Conservation (phyloP, 1,284 basidiomycete species). For the Puccinia novopanici region DNA sequence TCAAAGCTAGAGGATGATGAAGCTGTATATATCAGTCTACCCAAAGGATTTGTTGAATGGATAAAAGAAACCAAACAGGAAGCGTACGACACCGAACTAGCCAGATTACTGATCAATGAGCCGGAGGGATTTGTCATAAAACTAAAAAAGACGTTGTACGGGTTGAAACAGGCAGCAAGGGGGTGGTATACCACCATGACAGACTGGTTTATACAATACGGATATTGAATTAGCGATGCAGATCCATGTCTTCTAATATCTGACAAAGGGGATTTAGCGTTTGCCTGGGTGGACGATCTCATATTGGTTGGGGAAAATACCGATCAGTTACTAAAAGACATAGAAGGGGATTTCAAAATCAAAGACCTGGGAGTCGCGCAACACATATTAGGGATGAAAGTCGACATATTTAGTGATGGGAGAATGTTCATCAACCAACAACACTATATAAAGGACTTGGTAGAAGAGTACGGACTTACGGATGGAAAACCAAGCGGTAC, state of each 20-base stretch:
- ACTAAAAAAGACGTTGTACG: constrained; percentile 51
- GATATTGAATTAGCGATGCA: constrained; percentile 27
- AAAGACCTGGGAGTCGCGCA: constrained; percentile 25
- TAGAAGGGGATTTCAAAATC: constrained; percentile 15
- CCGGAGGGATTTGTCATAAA: constrained; percentile 29
- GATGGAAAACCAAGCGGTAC: constrained; percentile 32
- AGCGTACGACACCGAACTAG: neutral
- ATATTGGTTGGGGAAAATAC: constrained; percentile 21
- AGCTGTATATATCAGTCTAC: too few species aligned
- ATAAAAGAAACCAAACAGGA: constrained; percentile 35
- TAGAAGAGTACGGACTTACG: constrained; percentile 18
- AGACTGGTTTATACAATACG: constrained; percentile 10
- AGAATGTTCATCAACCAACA: constrained; percentile 23
- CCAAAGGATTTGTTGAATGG: constrained; percentile 38
- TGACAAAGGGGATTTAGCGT: constrained; percentile 1
- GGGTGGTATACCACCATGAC: constrained; percentile 35
- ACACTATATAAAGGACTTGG: constrained; percentile 16
- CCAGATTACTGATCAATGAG: constrained; percentile 7
- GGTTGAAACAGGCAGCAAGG: constrained; percentile 34
- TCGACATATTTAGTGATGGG: neutral
- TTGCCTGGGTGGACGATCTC: constrained; percentile 34
- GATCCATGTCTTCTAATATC: constrained; percentile 29
- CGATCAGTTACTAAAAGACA: neutral
- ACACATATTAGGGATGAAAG: constrained; percentile 32
- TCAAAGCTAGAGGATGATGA: too few species aligned